Conservation (phyloP, 2,329 filamentous ascomycete genomes). For the Pseudomassariella vexata region DNA sequence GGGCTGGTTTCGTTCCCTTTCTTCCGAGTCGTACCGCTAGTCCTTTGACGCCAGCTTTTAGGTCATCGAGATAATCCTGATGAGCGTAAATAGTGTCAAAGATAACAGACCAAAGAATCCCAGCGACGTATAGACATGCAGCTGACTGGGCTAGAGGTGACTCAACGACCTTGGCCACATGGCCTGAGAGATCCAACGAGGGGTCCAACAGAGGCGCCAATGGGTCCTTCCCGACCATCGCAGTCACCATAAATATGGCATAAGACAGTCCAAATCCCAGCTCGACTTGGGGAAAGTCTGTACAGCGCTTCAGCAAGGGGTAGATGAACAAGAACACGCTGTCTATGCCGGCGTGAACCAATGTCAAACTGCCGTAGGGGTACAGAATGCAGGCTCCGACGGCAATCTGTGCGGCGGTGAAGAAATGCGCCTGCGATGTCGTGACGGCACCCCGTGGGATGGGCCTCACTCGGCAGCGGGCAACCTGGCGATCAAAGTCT, state of each 20-base stretch:
- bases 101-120: constrained; percentile 24
- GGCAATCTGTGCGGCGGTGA: constrained; percentile 31
- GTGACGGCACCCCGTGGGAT: constrained; percentile 43
- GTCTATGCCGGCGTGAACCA: too few relatives aligned
- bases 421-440: constrained; percentile 23
- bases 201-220: too few relatives aligned
- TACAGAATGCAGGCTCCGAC: constrained; percentile 24
- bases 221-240: constrained; percentile 38
- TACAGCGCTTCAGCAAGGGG: constrained; percentile 29
- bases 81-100: constrained; percentile 32
- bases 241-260: constrained; percentile 24
- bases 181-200: too few relatives aligned
- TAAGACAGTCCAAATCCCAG: constrained; percentile 27
- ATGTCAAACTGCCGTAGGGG: neutral
- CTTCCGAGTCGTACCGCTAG: constrained; percentile 41
- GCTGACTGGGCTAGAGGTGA: too few relatives aligned
- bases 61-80: constrained; percentile 45
- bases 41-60: constrained; percentile 41
- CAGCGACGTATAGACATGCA: constrained; percentile 20
- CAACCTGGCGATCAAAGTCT: constrained; percentile 45
- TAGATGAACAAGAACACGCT: too few relatives aligned
- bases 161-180: too few relatives aligned
- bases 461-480: constrained; percentile 43
- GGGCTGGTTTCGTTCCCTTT: constrained; percentile 27
- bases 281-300: constrained; percentile 27